Conservation (phyloP, 2,329 filamentous ascomycete species). For the Sarocladium oryzae region DNA sequence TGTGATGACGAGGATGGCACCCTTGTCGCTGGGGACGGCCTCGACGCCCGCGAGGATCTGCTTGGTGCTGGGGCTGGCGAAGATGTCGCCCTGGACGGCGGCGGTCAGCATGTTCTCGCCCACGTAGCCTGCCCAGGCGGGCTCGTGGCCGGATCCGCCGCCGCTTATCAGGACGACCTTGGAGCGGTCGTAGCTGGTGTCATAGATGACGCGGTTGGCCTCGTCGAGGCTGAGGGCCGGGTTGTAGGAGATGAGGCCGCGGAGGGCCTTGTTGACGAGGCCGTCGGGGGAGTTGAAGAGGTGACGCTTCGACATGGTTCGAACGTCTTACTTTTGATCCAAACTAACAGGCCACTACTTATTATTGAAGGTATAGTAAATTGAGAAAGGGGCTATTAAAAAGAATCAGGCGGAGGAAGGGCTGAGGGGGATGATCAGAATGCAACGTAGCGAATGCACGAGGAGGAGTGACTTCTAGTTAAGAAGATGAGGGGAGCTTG, state of each 20-base stretch:
- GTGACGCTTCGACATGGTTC: slow-evolving; percentile 47
- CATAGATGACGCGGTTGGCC: slow-evolving; percentile 44
- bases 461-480: slow-evolving; percentile 8
- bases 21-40: slow-evolving; percentile 45
- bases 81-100: slow-evolving; percentile 55
- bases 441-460: not conserved
- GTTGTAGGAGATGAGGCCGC: slow-evolving; percentile 48
- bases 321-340: too few species aligned
- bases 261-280: slow-evolving; percentile 45
- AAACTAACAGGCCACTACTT: too few species aligned
- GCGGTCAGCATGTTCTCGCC: slow-evolving; percentile 55
- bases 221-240: slow-evolving; percentile 43
- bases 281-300: slow-evolving; percentile 47
- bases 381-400: too few species aligned
- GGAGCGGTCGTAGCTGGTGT: slow-evolving; percentile 35
- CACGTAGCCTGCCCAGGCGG: slow-evolving; percentile 59
- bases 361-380: too few species aligned
- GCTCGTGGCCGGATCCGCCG: slow-evolving; percentile 54
- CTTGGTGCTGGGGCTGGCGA: slow-evolving; percentile 56
- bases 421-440: not conserved
- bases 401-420: too few species aligned
- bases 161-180: slow-evolving; percentile 46
- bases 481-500: too few species aligned
- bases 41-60: slow-evolving; percentile 56
- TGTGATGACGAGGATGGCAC: slow-evolving; percentile 54